A percentile compares a stretch with the other conserved stretches of the same genome.
phyloP scores from a whole-genome alignment of 352 stramenopile species.

The Peronospora farinosa region DNA sequence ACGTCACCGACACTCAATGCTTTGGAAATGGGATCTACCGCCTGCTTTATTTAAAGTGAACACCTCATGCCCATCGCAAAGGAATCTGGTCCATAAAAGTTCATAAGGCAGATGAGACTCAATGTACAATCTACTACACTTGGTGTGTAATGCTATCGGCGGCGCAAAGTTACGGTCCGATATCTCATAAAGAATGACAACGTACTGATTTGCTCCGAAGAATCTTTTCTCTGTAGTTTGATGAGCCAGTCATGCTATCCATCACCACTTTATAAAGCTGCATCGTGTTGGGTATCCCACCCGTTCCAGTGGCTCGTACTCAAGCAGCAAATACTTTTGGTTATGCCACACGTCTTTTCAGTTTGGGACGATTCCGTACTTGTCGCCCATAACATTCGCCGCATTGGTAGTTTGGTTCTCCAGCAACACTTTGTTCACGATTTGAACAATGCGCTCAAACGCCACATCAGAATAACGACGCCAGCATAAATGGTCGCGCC shows the following conservation, averaged over 20 bases:
- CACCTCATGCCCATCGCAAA: not conserved
- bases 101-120: no score
- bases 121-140: no score
- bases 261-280: no score
- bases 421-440: conserved; percentile 47
- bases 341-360: not conserved
- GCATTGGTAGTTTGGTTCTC: conserved; percentile 11
- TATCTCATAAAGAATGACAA: no score
- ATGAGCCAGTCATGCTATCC: no score
- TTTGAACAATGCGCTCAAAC: conserved; percentile 67
- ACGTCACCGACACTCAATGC: not conserved
- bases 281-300: no score
- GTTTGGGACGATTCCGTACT: not conserved
- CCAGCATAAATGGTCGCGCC: conserved; percentile 64
- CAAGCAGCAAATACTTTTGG: not conserved
- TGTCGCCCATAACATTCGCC: not conserved
- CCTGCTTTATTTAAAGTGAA: not conserved
- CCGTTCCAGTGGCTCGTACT: not conserved
- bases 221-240: no score
- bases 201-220: no score
- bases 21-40: no score
- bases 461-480: conserved; percentile 56
- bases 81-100: not conserved
- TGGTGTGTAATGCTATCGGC: no score
- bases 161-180: no score